Evolutionary conservation across 2,329 filamentous ascomycete species (phyloP), one percentile per base, ranked within the genome.

Genomic region (Claviceps humidiphila): DNA sequence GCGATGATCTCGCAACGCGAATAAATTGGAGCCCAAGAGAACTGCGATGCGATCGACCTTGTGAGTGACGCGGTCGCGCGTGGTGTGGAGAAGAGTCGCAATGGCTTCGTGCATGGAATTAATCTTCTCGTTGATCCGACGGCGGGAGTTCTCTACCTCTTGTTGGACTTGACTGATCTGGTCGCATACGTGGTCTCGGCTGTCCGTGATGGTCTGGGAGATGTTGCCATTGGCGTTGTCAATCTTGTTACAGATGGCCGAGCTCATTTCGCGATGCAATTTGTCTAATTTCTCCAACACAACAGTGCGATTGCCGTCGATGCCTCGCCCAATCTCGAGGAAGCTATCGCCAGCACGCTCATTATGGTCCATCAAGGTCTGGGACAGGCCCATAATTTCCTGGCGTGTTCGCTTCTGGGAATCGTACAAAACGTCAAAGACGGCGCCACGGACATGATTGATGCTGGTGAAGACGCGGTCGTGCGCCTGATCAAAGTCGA

Each of bases 41-140:
- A 38, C 43, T 9, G 47, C 6, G 16, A 43, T 5, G 7, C 17
- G 40, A n/a, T 40, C 46, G 3, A 52, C 17, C 30, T 48, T 49
- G 6, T 43, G 46, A 5, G 34, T 42, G 14, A 49, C 17, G 4
- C 20, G 22, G 8, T 52, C 40, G 24, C 30, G 51, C 38, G 26
- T 43, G 22, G 39, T 39, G 34, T 49, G 38, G 45, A 49, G 8
- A 22, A 52, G 40, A n/a, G 45, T 39, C 24, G 45, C 51, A 4
- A 49, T 41, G n/a, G 45, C 51, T 42, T 52, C 45, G 20, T 52
- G 45, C 44, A 52, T 43, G 16, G 34, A 26, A 41, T 45, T 52
- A 20, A 52, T 44, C 30, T 45, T 52, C 22, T 52, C 51, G 46
- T 34, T 43, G 46, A 24, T 47, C 16, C 50, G 50, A 30, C 50